Evolutionary conservation across 2,329 filamentous ascomycete genomes (phyloP).

Genomic region (Kalmusia sp.): DNA sequence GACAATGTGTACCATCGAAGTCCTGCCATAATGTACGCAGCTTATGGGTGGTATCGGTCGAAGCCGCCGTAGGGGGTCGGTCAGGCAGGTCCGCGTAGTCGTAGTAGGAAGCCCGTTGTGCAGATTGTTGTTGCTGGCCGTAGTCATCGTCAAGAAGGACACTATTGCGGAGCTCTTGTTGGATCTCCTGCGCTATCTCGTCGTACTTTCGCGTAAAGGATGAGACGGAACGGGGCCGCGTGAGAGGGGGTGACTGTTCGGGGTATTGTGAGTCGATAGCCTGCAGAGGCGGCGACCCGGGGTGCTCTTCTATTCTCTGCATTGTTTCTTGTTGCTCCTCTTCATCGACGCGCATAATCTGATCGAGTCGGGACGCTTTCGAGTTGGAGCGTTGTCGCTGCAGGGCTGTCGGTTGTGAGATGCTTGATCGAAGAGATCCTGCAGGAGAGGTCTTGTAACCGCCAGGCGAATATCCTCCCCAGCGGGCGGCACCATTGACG

Average conservation of each 20-base stretch:
- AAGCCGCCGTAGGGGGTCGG: constrained; percentile 61
- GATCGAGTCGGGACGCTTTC: constrained; percentile 49
- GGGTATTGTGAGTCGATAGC: constrained; percentile 12
- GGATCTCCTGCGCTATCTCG: constrained; percentile 43
- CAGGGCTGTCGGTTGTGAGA: constrained; percentile 42
- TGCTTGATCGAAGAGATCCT: constrained; percentile 64
- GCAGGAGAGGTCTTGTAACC: constrained; percentile 73
- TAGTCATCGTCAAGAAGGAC: constrained; percentile 18
- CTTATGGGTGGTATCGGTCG: constrained; percentile 69
- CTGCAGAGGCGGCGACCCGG: constrained; percentile 21
- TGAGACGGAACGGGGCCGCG: constrained; percentile 37
- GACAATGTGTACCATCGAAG: constrained; percentile 82
- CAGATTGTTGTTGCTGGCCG: constrained; percentile 13
- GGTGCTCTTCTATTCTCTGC: constrained; percentile 13
- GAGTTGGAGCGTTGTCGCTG: constrained; percentile 49
- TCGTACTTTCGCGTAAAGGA: constrained; percentile 48
- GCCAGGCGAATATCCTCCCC: constrained; percentile 73
- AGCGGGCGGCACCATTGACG: constrained; percentile 70
- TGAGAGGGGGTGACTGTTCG: constrained; percentile 26
- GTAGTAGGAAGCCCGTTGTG: constrained; percentile 17
- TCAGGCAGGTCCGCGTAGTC: constrained; percentile 40
- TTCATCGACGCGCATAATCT: constrained; percentile 48
- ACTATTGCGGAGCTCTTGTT: constrained; percentile 37
- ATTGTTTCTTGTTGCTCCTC: constrained; percentile 25
- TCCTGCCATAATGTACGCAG: constrained; percentile 74